Percentiles rank a stretch among this genome's conserved stretches.
Evolutionary conservation across 176 grass and related monocot genomes (phyloP).

Genomic region (Carex pumila): DNA sequence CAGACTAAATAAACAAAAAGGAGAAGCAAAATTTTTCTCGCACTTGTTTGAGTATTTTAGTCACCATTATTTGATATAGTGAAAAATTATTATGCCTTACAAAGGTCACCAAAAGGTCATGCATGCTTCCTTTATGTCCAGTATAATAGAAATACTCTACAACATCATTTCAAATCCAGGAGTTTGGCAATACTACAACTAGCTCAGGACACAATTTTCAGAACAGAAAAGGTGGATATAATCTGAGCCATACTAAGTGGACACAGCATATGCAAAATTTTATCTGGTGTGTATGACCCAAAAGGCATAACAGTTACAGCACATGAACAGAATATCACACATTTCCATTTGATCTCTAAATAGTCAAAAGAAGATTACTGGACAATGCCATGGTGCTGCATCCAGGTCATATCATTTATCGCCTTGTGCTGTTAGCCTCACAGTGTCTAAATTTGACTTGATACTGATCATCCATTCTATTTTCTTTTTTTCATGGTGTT

Average conservation of each 20-base stretch:
- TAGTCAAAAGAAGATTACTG: constrained; percentile 16
- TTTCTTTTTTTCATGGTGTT: not conserved
- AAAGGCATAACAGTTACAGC: not conserved
- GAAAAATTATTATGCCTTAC: not conserved
- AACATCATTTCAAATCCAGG: not conserved
- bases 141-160: not conserved
- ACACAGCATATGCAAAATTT: constrained; percentile 1
- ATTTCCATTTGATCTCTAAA: not conserved
- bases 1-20: not conserved
- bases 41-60: not conserved
- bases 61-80: not conserved
- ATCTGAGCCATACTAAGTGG: constrained; percentile 6
- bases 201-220: not conserved
- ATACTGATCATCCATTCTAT: not conserved
- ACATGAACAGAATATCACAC: not conserved
- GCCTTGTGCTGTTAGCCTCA: not conserved
- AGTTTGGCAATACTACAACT: not conserved
- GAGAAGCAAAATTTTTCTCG: not conserved
- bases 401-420: constrained; percentile 10
- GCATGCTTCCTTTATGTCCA: not conserved
- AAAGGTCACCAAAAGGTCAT: not conserved
- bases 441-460: constrained; percentile 2
- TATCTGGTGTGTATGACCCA: not conserved
- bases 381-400: not conserved
- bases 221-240: not conserved